These are phyloP conservation scores for Didymella sp. DNA, from an alignment of 2,329 filamentous ascomycete species.

Conservation along the genomic window DNA sequence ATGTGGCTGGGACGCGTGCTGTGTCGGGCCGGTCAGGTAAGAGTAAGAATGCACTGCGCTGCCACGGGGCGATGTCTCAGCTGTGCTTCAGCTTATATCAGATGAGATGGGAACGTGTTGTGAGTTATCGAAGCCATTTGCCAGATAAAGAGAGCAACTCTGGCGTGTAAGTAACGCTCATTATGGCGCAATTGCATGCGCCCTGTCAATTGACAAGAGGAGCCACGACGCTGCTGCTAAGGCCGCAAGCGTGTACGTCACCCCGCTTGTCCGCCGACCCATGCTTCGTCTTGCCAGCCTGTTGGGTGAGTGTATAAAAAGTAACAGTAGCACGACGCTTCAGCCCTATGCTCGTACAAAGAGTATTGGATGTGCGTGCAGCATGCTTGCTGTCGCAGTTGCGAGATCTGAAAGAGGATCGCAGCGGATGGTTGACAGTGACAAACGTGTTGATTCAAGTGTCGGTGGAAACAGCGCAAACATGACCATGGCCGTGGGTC, in stretches of 20 bases:
- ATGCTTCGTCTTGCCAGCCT: conserved; percentile 5
- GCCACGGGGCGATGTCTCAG: conserved; percentile 8
- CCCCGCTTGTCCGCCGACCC: conserved; percentile 13
- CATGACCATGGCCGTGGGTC: conserved; percentile 8
- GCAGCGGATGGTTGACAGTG: not conserved
- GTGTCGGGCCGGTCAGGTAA: conserved; percentile 2
- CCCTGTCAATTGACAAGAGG: conserved; percentile 12
- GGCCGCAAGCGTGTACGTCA: conserved; percentile 18
- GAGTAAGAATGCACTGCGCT: conserved; percentile 4
- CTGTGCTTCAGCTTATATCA: conserved; percentile 22
- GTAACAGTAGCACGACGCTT: conserved; percentile 15
- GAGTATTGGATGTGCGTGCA: conserved; percentile 14
- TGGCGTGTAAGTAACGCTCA: conserved; percentile 4
- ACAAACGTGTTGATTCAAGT: conserved; percentile 4
- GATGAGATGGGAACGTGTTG: conserved; percentile 10
- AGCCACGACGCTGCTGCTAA: conserved; percentile 8
- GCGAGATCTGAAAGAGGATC: not conserved
- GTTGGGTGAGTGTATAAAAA: conserved; percentile 14
- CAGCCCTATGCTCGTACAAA: conserved; percentile 18
- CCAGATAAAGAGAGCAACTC: conserved; percentile 2
- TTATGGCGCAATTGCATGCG: conserved; percentile 14
- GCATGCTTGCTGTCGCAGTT: not conserved
- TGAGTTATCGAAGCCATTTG: conserved; percentile 1
- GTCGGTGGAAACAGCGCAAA: conserved; percentile 4
- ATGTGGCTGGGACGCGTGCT: conserved; percentile 18